phyloP scores from a whole-genome alignment of 441 rosid genomes.

The Bocquillonia castaneifolia region DNA sequence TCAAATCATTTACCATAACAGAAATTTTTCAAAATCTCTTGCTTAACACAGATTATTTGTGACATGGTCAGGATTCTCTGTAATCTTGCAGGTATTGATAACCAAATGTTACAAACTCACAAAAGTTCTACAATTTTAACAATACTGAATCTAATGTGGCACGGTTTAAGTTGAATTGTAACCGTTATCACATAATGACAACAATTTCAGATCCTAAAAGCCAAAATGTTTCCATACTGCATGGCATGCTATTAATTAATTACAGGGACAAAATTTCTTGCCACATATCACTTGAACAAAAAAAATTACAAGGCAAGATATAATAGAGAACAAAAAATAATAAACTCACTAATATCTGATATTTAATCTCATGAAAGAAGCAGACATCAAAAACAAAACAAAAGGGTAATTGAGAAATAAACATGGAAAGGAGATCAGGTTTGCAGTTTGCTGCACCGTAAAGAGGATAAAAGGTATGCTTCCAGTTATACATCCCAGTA shows the following conservation, averaged over 20 bases:
- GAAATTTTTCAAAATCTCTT: neutral
- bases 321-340: neutral
- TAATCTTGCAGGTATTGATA: neutral
- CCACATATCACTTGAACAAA: neutral
- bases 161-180: neutral
- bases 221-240: neutral
- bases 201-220: neutral
- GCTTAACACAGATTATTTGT: neutral
- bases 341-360: neutral
- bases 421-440: neutral
- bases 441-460: neutral
- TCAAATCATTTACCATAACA: neutral
- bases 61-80: neutral
- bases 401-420: neutral
- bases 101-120: neutral
- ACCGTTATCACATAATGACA: neutral
- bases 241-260: too few relatives aligned
- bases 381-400: neutral
- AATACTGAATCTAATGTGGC: neutral
- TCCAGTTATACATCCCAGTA: neutral
- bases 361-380: neutral
- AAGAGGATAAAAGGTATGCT: neutral
- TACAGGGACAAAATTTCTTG: conserved; percentile 6
- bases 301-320: conserved; percentile 8
- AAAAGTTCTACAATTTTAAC: neutral